Evolutionary conservation across 176 grass and related monocot species (phyloP), one percentile per base, ranked within the genome.

Genomic region (Guadua angustifolia): DNA sequence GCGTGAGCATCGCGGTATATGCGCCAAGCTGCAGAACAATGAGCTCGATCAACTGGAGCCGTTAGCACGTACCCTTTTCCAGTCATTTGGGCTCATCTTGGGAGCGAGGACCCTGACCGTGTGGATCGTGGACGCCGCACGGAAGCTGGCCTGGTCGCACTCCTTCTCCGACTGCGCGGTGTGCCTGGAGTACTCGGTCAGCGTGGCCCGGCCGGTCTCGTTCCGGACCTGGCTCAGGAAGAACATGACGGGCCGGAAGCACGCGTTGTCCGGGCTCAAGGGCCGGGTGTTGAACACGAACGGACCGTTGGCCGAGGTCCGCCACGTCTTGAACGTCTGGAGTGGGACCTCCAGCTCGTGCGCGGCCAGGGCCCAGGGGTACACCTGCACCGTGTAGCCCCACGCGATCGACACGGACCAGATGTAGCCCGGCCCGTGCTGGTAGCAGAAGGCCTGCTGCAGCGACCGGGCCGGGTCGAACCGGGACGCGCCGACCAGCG

Each of bases 371-470:
- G 69, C 49, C 86, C 86, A 85, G 13, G 92, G 92, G 61, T 94
- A 97, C 15, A 97, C 0, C 87, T 97, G 92, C 24, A 80, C 90
- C 4, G 90, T 89, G 92, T 94, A 93, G 21, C 90, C 92, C 92
- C 95, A 97, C 10, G 95, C 88, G 1, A 97, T 39, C 1, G 92
- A 93, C 16, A 94, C 90, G 19, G 95, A 93, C 95, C 90, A 97
- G 1, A 50, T 83, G 71, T 88, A 85, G 15, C 84, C 69, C 32
- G 79, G 60, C 36, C 87, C 82, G 55, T 26, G 69, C 84, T 97
- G 90, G 88, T 97, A 97, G 85, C 95, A 88, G 74, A 97, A 82
- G 58, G 78, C 84, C 71, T 93, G 95, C 84, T 94, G 95, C 74
- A 94, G 81, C 13, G 69, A 32, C 1, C 95, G 88, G 36, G 86